phyloP scores from a whole-genome alignment of 2,329 filamentous ascomycete species.

The Blastomyces emzantsi region DNA sequence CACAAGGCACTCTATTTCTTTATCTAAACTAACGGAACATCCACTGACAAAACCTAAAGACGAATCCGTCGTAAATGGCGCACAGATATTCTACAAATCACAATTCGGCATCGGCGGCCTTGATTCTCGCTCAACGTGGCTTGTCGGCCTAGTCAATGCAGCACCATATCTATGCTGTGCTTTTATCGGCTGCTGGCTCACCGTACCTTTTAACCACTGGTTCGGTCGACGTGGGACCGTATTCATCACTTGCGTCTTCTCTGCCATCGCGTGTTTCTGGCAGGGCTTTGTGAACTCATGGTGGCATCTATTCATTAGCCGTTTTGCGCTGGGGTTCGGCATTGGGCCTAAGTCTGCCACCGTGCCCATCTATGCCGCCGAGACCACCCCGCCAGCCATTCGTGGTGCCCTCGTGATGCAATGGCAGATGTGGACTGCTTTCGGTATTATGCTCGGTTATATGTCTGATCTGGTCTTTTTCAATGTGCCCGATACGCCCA shows the following conservation, averaged over 20 bases:
- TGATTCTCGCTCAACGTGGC: constrained; percentile 46
- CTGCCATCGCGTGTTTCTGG: constrained; percentile 46
- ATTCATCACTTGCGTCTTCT: constrained; percentile 65
- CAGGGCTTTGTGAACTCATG: constrained; percentile 60
- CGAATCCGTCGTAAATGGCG: constrained; percentile 61
- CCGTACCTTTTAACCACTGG: constrained; percentile 59
- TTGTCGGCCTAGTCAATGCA: constrained; percentile 54
- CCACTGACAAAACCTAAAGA: constrained; percentile 35
- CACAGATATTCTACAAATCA: constrained; percentile 54
- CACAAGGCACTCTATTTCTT: not conserved
- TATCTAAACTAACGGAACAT: constrained; percentile 13
- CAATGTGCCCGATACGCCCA: constrained; percentile 42
- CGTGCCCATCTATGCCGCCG: constrained; percentile 67
- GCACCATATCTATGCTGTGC: constrained; percentile 55
- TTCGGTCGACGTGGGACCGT: constrained; percentile 67
- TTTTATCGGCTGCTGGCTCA: constrained; percentile 63
- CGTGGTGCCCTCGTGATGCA: constrained; percentile 73
- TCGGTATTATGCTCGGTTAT: constrained; percentile 49
- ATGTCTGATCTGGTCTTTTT: constrained; percentile 55
- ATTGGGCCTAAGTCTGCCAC: constrained; percentile 69
- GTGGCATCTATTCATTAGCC: constrained; percentile 60
- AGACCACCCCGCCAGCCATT: constrained; percentile 59
- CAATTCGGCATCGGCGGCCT: constrained; percentile 51
- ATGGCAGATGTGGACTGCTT: constrained; percentile 56
- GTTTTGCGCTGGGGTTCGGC: constrained; percentile 66